A percentile compares a stretch with the other conserved stretches of the same genome.
Evolutionary conservation across 2,329 filamentous ascomycete species (phyloP).

Genomic region (Claviceps capensis): DNA sequence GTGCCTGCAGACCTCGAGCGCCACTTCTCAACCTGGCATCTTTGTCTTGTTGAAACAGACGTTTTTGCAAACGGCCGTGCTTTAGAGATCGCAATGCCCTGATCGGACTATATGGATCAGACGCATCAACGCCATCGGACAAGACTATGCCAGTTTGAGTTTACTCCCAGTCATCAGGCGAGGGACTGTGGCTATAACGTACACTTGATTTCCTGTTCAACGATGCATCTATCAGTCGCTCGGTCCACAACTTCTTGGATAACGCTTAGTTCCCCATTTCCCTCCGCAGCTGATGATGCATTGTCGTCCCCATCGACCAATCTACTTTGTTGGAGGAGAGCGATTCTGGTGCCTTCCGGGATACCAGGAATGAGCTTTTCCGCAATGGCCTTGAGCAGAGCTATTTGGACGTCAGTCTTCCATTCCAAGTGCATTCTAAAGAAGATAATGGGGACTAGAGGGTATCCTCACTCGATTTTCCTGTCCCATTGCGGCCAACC

Average conservation of each 20-base stretch:
- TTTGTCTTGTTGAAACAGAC: conserved; percentile 57
- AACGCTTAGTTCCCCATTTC: conserved; percentile 26
- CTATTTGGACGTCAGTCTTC: conserved; percentile 21
- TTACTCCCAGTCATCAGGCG: background rate
- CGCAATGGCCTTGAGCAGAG: conserved; percentile 59
- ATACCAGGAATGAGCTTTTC: conserved; percentile 70
- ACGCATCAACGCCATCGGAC: conserved; percentile 42
- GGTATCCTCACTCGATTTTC: conserved; percentile 55
- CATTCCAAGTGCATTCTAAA: background rate
- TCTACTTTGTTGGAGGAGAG: conserved; percentile 55
- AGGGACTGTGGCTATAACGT: conserved; percentile 8
- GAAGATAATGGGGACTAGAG: background rate
- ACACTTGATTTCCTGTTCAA: conserved; percentile 49
- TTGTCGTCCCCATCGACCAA: conserved; percentile 20
- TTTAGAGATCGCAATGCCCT: conserved; percentile 47
- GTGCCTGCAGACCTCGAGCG: conserved; percentile 56
- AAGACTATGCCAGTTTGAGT: conserved; percentile 29
- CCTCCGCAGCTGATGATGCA: background rate
- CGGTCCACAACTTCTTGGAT: conserved; percentile 55
- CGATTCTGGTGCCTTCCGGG: conserved; percentile 48
- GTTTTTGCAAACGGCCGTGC: conserved; percentile 46
- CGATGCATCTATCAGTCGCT: conserved; percentile 39
- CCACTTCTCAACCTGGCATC: conserved; percentile 64
- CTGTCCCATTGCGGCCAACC: conserved; percentile 67
- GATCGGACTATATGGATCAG: conserved; percentile 44